Evolutionary conservation across 805 yeast genomes (phyloP).

Genomic region (Zygosaccharomyces kombuchaensis): DNA sequence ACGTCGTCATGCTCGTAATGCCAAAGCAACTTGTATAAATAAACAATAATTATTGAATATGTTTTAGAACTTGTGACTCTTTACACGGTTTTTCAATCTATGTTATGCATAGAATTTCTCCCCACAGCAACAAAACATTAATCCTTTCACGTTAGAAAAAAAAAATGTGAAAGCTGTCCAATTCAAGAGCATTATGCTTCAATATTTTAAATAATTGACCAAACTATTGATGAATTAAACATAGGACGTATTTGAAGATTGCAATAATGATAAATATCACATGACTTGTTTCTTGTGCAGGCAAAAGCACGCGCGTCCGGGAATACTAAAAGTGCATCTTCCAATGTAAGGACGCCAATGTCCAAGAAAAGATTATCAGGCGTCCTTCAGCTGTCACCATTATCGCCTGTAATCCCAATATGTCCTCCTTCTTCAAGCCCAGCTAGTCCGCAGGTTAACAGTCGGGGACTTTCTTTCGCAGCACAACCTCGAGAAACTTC

Average conservation of each 20-base stretch:
- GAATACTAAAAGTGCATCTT: neutral
- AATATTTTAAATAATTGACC: neutral
- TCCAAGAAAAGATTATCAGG: conserved; percentile 16
- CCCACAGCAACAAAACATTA: conserved; percentile 1
- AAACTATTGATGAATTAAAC: no score
- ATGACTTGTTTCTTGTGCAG: neutral
- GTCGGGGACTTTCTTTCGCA: neutral
- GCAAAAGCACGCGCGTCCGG: conserved; percentile 2
- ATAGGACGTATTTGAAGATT: neutral
- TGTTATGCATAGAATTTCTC: neutral
- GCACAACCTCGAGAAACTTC: conserved; percentile 13
- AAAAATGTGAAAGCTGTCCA: no score
- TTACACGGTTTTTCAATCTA: neutral
- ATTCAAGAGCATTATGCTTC: no score
- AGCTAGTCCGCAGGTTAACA: conserved; percentile 9
- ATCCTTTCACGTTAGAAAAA: neutral
- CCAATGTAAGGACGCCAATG: neutral
- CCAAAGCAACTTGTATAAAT: neutral
- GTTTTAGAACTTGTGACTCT: neutral
- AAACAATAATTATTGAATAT: neutral
- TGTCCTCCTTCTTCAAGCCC: conserved; percentile 13
- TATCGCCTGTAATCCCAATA: conserved; percentile 20
- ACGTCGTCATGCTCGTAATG: conserved; percentile 48
- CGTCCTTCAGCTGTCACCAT: conserved; percentile 11
- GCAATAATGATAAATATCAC: neutral